Conservation (phyloP, 1,284 basidiomycete species). For the Cerioporus squamosus region DNA sequence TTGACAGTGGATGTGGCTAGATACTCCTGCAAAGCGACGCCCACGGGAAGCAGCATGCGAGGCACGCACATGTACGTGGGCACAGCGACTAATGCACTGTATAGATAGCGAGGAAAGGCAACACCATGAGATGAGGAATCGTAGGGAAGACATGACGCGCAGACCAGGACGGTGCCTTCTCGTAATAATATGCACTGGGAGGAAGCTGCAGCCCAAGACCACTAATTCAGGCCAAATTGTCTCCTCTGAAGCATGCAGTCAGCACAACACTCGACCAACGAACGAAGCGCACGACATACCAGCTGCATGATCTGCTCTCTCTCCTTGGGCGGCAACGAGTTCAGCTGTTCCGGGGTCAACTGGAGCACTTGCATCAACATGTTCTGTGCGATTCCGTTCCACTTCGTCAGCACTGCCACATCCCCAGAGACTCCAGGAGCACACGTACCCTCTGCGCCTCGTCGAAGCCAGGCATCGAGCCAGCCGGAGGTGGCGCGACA, state of each 20-base stretch:
- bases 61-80: no score
- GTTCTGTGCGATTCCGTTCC: conserved; percentile 45
- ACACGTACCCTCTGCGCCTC: conserved; percentile 24
- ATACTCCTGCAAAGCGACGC: no score
- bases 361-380: conserved; percentile 89
- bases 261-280: not conserved
- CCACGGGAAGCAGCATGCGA: no score
- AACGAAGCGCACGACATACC: conserved; percentile 50
- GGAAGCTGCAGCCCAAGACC: no score
- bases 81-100: no score
- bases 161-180: no score
- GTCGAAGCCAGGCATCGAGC: conserved; percentile 31
- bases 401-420: conserved; percentile 22
- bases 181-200: no score
- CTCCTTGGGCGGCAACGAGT: conserved; percentile 81
- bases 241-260: conserved; percentile 4
- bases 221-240: conserved; percentile 7
- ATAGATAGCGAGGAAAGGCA: no score
- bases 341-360: conserved; percentile 88
- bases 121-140: no score
- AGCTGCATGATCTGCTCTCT: conserved; percentile 85
- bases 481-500: not conserved
- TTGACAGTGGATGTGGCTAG: no score
- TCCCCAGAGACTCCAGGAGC: conserved; percentile 28
- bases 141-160: no score